Conservation (phyloP, 768 basidiomycete genomes). For the Tricholoma matsutake region DNA sequence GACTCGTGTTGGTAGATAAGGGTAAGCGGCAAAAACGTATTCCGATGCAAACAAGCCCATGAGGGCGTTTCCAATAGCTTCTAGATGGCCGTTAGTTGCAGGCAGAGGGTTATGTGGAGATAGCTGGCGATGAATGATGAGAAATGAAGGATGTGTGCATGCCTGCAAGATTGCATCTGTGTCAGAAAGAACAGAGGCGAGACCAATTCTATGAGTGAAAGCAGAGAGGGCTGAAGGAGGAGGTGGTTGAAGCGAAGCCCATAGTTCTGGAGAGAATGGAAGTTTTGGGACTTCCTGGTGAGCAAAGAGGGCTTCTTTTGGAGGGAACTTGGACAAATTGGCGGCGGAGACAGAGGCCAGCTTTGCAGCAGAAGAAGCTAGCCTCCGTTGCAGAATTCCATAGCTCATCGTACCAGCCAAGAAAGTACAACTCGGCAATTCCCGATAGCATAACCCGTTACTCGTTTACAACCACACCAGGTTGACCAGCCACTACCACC, state of each 20-base stretch:
- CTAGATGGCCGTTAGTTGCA: slow-evolving; percentile 71
- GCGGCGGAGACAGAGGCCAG: slow-evolving; percentile 53
- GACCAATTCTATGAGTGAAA: slow-evolving; percentile 74
- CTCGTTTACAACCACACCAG: background rate
- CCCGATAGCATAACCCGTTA: background rate
- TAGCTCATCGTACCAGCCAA: background rate
- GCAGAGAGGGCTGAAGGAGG: slow-evolving; percentile 70
- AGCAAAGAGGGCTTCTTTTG: slow-evolving; percentile 46
- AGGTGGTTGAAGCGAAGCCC: slow-evolving; percentile 71
- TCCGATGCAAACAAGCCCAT: slow-evolving; percentile 91
- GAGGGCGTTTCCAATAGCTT: slow-evolving; percentile 78
- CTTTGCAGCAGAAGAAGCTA: slow-evolving; percentile 43
- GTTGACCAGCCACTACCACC: no score
- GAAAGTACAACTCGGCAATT: no score
- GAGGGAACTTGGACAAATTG: slow-evolving; percentile 56
- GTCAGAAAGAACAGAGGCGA: slow-evolving; percentile 52
- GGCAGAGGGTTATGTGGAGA: slow-evolving; percentile 53
- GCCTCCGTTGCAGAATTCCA: slow-evolving; percentile 31
- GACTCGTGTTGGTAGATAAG: slow-evolving; percentile 88
- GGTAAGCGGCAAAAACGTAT: slow-evolving; percentile 75
- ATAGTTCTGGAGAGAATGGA: slow-evolving; percentile 61
- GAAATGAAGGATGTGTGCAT: slow-evolving; percentile 77
- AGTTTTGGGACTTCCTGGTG: slow-evolving; percentile 30
- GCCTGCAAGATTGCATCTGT: slow-evolving; percentile 62
- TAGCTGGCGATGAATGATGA: slow-evolving; percentile 51